These are phyloP conservation scores for Aspergillus japonicus DNA, from an alignment of 2,329 filamentous ascomycete genomes.

Conservation along the genomic window DNA sequence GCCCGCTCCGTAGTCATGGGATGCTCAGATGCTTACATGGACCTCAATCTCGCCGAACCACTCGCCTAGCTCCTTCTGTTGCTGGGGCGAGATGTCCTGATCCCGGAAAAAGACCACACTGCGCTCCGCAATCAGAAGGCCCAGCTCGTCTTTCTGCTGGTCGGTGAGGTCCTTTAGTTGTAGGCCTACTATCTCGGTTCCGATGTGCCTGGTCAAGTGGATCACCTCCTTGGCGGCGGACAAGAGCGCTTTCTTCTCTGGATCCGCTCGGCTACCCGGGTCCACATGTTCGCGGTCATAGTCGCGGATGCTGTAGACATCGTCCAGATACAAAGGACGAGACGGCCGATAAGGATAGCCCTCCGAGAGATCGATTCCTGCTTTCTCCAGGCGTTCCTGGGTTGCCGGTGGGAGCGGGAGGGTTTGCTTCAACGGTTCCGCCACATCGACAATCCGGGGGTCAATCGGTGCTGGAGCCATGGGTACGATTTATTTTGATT, in stretches of 20 bases:
- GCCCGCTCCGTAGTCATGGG: not conserved
- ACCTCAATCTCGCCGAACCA: slow-evolving; percentile 66
- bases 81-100: slow-evolving; percentile 60
- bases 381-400: slow-evolving; percentile 62
- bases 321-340: slow-evolving; percentile 66
- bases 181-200: slow-evolving; percentile 63
- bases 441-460: slow-evolving; percentile 62
- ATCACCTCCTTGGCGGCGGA: slow-evolving; percentile 63
- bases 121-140: slow-evolving; percentile 61
- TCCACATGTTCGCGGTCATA: slow-evolving; percentile 58
- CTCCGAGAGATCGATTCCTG: slow-evolving; percentile 65
- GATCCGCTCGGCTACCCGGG: slow-evolving; percentile 63
- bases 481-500: not conserved
- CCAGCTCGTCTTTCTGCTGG: slow-evolving; percentile 62
- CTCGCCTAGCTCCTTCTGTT: slow-evolving; percentile 63
- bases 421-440: slow-evolving; percentile 62
- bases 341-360: slow-evolving; percentile 71
- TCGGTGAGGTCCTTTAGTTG: slow-evolving; percentile 62
- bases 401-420: slow-evolving; percentile 61
- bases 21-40: slow-evolving; percentile 51
- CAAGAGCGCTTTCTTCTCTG: slow-evolving; percentile 58
- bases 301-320: slow-evolving; percentile 65
- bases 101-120: slow-evolving; percentile 68
- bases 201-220: slow-evolving; percentile 61
- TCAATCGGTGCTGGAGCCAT: slow-evolving; percentile 63